Evolutionary conservation across 2,329 filamentous ascomycete genomes (phyloP), one percentile per base, ranked within the genome.

Genomic region (Aspergillaceae sp.): DNA sequence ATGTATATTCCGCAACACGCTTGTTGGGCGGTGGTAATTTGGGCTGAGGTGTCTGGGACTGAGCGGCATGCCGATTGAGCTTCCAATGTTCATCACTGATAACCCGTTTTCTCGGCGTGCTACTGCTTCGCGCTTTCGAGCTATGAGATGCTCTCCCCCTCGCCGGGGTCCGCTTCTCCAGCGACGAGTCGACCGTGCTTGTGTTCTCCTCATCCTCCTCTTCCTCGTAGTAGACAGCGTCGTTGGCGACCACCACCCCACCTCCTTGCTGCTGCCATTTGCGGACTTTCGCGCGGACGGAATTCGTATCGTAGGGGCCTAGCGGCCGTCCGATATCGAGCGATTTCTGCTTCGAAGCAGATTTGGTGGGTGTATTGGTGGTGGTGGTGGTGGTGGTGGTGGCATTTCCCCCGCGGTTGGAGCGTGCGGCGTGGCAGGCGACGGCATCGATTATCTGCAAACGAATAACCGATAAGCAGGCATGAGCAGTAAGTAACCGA

Each of bases 11-110:
- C 29, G 61, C 69, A 8, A 73, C 67, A 45, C 72, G 66, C 53
- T 72, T 75, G 30, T 32, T 32, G 26, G 61, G 64, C 9, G 56
- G 53, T 57, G 65, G 56, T 60, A 66, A 44, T 62, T 73, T 71
- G 4, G 66, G 61, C 36, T 65, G 48, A 34, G 60, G 63, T 11
- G 61, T 56, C 48, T 67, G 70, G 11, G 59, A 56, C 44, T 67
- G 71, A 0, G 73, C 64, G 6, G 74, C 67, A 47, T 65, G 74
- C 48, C 72, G 75, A 49, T 74, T 76, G 48, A 74, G 75, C 50
- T 76, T 78, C 64, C 91, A 97, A 68, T 95, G 87, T 45, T 86
- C 85, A 69, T 97, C 91, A 63, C 90, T 96, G 50, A 96, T 81
- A 45, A 97, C 87, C 52, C 90, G 81, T 74, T 94, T 96, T 69